phyloP scores from a whole-genome alignment of 2,329 filamentous ascomycete genomes.

The Parafenestella ontariensis region DNA sequence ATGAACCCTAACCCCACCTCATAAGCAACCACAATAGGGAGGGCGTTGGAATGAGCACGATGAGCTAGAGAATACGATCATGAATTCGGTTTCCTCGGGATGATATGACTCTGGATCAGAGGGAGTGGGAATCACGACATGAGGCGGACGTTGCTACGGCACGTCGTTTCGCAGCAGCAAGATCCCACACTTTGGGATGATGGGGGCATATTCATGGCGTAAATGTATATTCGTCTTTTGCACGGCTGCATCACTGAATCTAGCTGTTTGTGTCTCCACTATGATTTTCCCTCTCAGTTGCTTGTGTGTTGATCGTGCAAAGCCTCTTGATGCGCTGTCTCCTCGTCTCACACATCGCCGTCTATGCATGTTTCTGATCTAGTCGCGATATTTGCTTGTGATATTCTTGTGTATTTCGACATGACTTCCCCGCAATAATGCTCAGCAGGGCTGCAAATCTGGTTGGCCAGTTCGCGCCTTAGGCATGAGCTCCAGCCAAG shows the following conservation, averaged over 20 bases:
- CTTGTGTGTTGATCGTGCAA: neutral
- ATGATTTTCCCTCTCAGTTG: neutral
- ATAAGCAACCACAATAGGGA: slow-evolving; percentile 54
- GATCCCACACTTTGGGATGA: slow-evolving; percentile 47
- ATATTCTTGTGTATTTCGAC: neutral
- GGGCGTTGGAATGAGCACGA: slow-evolving; percentile 39
- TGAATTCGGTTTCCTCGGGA: slow-evolving; percentile 46
- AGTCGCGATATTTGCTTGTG: neutral
- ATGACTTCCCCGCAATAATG: neutral
- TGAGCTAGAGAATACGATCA: slow-evolving; percentile 44
- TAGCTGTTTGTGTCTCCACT: slow-evolving; percentile 36
- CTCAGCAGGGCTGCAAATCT: neutral
- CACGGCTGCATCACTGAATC: slow-evolving; percentile 43
- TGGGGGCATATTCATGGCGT: slow-evolving; percentile 51
- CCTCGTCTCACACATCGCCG: neutral
- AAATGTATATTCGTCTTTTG: slow-evolving; percentile 47
- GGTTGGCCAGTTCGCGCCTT: neutral
- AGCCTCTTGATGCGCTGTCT: too few relatives aligned
- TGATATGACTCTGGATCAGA: slow-evolving; percentile 52
- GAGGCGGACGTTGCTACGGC: slow-evolving; percentile 38
- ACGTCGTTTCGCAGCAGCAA: slow-evolving; percentile 37
- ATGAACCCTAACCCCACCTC: slow-evolving; percentile 88
- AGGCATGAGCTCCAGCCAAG: neutral
- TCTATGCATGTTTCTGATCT: neutral
- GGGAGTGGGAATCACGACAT: slow-evolving; percentile 37